phyloP scores from a whole-genome alignment of 306 rosid species.

The Morella rubra region DNA sequence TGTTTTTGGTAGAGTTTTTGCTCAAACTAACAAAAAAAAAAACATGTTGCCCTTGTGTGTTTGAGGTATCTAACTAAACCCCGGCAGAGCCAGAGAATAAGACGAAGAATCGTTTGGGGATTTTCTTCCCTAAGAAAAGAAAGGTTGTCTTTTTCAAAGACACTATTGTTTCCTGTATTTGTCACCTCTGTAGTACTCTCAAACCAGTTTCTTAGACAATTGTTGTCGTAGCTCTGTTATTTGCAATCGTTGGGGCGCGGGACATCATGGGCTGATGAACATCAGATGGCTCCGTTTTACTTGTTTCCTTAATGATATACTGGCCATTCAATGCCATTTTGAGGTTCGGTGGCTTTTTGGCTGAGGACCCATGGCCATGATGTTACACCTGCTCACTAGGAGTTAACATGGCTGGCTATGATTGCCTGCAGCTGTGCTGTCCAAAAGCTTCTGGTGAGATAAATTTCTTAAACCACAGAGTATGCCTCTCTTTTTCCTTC shows the following conservation, averaged over 20 bases:
- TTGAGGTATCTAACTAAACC: not conserved
- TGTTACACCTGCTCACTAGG: not conserved
- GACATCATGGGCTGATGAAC: not conserved
- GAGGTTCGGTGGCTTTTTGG: not conserved
- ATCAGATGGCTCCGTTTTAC: not conserved
- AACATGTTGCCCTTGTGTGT: not conserved
- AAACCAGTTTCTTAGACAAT: not conserved
- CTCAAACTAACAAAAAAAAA: not conserved
- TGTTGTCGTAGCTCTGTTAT: not conserved
- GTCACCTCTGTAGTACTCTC: not conserved
- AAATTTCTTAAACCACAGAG: not conserved
- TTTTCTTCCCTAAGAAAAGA: not conserved
- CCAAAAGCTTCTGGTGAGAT: constrained; percentile 8
- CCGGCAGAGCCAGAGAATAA: not conserved
- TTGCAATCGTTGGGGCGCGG: not conserved
- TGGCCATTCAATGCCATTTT: not conserved
- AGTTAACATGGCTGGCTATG: constrained; percentile 1
- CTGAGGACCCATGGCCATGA: not conserved
- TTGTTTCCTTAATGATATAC: not conserved
- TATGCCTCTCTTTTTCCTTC: not conserved
- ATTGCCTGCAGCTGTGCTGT: constrained; percentile 5
- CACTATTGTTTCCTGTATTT: not conserved
- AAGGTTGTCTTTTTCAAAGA: not conserved
- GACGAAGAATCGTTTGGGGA: not conserved
- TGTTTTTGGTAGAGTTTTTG: not conserved